Evolutionary conservation across 345 rosid species (phyloP), one percentile per base, ranked within the genome.

Genomic region (Pseudoturritis turrita): DNA sequence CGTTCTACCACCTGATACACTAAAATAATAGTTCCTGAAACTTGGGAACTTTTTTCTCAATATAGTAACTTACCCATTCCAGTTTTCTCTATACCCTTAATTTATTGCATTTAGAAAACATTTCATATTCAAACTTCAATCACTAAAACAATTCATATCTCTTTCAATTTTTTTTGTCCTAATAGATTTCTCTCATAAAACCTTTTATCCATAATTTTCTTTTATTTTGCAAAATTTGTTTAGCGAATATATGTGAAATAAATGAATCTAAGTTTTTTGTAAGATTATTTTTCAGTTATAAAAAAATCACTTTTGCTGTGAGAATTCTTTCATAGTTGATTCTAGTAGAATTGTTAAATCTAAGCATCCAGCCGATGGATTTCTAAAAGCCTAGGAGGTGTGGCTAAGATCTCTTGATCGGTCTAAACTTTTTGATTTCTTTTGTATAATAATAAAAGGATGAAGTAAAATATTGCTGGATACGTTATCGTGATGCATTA

Each of bases 1-100:
- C 23, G 64, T 68, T 68, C 53, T 54, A 55, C 73, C 45, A 68
- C 73, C 64, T 68, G 64, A 68, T 29, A 68, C 64, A 68, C 17
- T 68, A 68, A 31, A 68, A 29, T 43, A 68, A 43, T 68, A 46
- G 73, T 53, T 68, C 73, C 73, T 10, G 43, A 46, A 56, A 68
- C 55, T 56, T 55, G 54, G 73, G 64, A 68, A 56, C 73, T n/a
- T 44, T 44, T 68, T 56, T 18, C 62, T 33, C 44, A 17, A 29
- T 23, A 55, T 55, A 51, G 54, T 52, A 71, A 50, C 7, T 62
- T 17, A 14, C 17, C 21, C 1, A n/a, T n/a, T n/a, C n/a, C n/a
- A n/a, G n/a, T 40, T 50, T 40, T 52, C n/a, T n/a, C n/a, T n/a
- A n/a, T n/a, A n/a, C 10, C 4, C 9, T 50, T 49, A 11, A 14